Conservation (phyloP, 306 rosid species). For the Fagus crenata region DNA sequence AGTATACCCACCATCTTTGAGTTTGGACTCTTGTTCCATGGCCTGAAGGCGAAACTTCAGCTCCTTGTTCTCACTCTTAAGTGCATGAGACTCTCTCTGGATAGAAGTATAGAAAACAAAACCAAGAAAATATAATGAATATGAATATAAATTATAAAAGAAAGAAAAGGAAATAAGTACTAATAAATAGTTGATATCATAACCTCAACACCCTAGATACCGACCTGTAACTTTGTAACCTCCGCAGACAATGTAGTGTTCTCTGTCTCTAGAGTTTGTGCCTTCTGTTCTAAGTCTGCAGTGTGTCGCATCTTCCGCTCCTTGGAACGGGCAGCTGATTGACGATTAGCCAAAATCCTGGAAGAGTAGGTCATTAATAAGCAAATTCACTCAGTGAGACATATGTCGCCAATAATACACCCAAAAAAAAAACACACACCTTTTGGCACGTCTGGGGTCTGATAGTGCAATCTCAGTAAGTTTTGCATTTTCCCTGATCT, state of each 20-base stretch:
- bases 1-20: constrained; percentile 65
- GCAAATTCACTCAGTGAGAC: neutral
- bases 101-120: constrained; percentile 22
- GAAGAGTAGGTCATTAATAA: constrained; percentile 18
- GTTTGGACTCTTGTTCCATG: constrained; percentile 78
- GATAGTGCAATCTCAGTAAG: constrained; percentile 74
- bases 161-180: neutral
- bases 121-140: constrained; percentile 14
- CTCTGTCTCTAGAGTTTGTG: constrained; percentile 89
- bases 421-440: constrained; percentile 40
- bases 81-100: constrained; percentile 59
- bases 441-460: constrained; percentile 92
- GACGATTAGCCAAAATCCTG: constrained; percentile 93
- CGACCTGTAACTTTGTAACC: constrained; percentile 68
- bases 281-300: constrained; percentile 82
- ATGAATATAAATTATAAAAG: neutral
- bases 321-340: constrained; percentile 92
- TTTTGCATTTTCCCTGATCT: constrained; percentile 71
- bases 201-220: constrained; percentile 31
- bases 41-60: constrained; percentile 84
- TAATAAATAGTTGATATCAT: constrained; percentile 19
- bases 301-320: constrained; percentile 73
- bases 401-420: neutral
- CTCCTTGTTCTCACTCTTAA: constrained; percentile 69
- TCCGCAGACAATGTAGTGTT: constrained; percentile 77